phyloP scores from a whole-genome alignment of 2,329 filamentous ascomycete species.

The Ilyonectria robusta region DNA sequence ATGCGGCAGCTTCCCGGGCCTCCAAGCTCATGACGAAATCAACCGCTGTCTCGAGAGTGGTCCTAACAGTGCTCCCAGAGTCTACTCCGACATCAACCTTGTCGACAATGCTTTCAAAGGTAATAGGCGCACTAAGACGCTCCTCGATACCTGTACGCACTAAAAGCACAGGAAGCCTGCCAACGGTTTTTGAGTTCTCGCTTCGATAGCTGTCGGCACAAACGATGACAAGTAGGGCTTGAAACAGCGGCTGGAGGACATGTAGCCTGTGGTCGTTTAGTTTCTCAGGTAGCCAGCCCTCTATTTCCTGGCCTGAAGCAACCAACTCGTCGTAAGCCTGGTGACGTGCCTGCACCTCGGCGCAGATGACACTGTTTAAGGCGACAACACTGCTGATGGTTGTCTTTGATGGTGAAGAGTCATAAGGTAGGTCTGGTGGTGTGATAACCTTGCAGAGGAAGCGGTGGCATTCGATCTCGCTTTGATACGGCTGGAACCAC shows the following conservation, averaged over 20 bases:
- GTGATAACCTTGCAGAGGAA: too few relatives aligned
- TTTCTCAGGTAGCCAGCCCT: too few relatives aligned
- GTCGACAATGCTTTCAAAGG: slow-evolving; percentile 17
- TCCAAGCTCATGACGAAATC: slow-evolving; percentile 30
- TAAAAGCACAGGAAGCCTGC: slow-evolving; percentile 1
- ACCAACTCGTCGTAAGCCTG: neutral
- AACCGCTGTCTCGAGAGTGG: slow-evolving; percentile 25
- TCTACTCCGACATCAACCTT: neutral
- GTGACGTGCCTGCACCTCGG: neutral
- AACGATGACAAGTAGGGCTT: too few relatives aligned
- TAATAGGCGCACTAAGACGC: slow-evolving; percentile 25
- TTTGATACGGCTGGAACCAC: too few relatives aligned
- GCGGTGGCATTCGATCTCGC: too few relatives aligned
- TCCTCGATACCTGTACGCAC: slow-evolving; percentile 19
- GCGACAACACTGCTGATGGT: slow-evolving; percentile 13
- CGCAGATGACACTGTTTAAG: slow-evolving; percentile 13
- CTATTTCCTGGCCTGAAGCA: too few relatives aligned
- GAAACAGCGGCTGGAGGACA: too few relatives aligned
- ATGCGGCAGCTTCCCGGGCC: slow-evolving; percentile 24
- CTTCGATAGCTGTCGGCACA: neutral
- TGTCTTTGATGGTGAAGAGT: neutral
- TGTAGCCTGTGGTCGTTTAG: too few relatives aligned
- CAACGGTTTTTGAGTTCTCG: neutral
- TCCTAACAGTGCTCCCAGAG: neutral
- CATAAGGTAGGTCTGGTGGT: neutral